Base-by-base conservation (phyloP, 768 basidiomycete species). In the Leccinum uliginosum region DNA sequence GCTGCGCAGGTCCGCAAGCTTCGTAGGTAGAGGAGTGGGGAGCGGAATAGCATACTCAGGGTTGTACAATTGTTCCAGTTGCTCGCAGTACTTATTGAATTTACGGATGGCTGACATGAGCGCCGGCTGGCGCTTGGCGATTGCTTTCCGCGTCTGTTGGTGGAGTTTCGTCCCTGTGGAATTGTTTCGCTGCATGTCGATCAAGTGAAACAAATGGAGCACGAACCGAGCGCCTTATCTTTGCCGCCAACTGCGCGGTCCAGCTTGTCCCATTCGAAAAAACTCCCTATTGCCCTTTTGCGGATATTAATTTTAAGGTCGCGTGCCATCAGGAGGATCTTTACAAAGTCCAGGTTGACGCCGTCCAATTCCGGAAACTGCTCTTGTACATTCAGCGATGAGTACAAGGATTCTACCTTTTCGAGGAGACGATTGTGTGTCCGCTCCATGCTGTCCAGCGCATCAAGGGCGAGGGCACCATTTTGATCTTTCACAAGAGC, bases 251-350 rank as follows among this genome's bases (percentile, higher is more conserved):
- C 62, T 0, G 67, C 70, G 6, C 51, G 59, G 23, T 71, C 65
- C 0, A 71, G 48, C 10, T 59, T 64, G 14, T 69, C 67, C 63
- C 67, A 68, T 43, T 71, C 67, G 9, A 61, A 63, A 43, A 70
- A 69, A 19, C 57, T 62, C 0, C 56, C 62, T 24, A 69, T 66
- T 0, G 69, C 64, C 3, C 58, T 49, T 32, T 65, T 66, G 0
- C 64, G 50, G 6, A 71, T 64, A 50, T 65, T 65, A 8, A 66
- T 69, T 44, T 68, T 71, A 4, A 68, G 55, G 32, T 69, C 62
- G 0, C 61, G 50, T 4, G 49, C 53, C 58, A 51, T 9, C 10
- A 60, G 45, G 6, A 60, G 58, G 3, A 35, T 34, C 5, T 4
- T 8, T 2, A 60, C 32, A 12, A 60, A 60, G 17, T 60, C 51